A percentile compares a stretch with the other conserved stretches of the same genome.
phyloP scores from a whole-genome alignment of 2,329 filamentous ascomycete genomes.

The Cadophora luteo-olivacea region DNA sequence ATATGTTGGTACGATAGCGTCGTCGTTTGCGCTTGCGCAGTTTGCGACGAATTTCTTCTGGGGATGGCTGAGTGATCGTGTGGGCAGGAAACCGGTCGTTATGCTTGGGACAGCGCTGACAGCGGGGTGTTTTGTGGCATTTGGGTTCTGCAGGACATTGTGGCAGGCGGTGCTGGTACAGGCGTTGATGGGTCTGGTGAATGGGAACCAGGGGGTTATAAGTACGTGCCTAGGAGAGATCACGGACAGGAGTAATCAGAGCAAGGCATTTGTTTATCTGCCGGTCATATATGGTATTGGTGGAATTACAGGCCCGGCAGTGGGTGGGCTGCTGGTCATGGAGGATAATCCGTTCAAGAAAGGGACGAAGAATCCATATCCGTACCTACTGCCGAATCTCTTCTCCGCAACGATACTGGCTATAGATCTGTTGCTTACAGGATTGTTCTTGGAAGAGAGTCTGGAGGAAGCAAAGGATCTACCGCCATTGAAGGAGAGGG shows the following conservation, averaged over 20 bases:
- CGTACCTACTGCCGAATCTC: slow-evolving; percentile 86
- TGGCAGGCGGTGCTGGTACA: slow-evolving; percentile 89
- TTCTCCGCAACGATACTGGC: slow-evolving; percentile 75
- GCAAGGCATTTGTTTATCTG: slow-evolving; percentile 89
- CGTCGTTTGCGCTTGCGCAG: slow-evolving; percentile 90
- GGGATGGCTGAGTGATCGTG: slow-evolving; percentile 81
- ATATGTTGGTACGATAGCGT: slow-evolving; percentile 90
- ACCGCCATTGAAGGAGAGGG: slow-evolving; percentile 62
- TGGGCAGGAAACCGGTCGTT: slow-evolving; percentile 84
- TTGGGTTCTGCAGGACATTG: slow-evolving; percentile 84
- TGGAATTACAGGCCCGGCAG: slow-evolving; percentile 87
- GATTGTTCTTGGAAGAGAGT: slow-evolving; percentile 88
- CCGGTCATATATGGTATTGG: slow-evolving; percentile 96
- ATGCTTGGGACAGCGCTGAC: slow-evolving; percentile 83
- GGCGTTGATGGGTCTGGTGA: slow-evolving; percentile 87
- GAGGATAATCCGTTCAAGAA: slow-evolving; percentile 58
- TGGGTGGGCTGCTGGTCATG: slow-evolving; percentile 84
- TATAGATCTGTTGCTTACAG: slow-evolving; percentile 74
- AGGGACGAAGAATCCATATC: slow-evolving; percentile 65
- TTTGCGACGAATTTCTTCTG: slow-evolving; percentile 91
- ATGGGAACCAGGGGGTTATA: slow-evolving; percentile 94
- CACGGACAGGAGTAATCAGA: slow-evolving; percentile 94
- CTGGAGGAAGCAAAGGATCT: slow-evolving; percentile 69
- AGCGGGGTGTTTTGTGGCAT: slow-evolving; percentile 79
- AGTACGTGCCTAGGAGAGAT: slow-evolving; percentile 94